Percentiles rank a stretch among this genome's conserved stretches.
Conservation (phyloP, 768 basidiomycete species). For the Dentipellis fragilis region DNA sequence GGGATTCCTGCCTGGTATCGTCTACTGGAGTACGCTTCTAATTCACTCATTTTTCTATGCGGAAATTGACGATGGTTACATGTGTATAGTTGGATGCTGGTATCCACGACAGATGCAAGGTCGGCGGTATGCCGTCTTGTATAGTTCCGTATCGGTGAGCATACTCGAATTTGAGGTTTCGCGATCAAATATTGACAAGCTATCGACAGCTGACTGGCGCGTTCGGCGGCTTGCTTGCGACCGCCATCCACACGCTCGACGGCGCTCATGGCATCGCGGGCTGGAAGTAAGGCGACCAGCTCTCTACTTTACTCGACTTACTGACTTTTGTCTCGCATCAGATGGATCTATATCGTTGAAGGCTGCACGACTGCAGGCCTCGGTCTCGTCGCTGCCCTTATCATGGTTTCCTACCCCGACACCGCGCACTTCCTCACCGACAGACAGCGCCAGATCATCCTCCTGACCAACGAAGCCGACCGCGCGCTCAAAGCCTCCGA, state of each 20-base stretch:
- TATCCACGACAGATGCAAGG: constrained; percentile 4
- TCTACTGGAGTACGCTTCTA: constrained; percentile 19
- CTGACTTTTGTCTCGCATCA: too few species aligned
- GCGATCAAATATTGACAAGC: too few species aligned
- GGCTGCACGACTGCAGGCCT: constrained; percentile 4
- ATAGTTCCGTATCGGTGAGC: constrained; percentile 21
- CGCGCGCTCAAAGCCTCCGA: constrained; percentile 12
- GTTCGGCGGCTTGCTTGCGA: constrained; percentile 27
- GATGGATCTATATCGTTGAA: constrained; percentile 10
- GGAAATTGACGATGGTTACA: neutral
- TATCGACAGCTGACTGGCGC: constrained; percentile 21
- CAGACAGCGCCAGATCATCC: constrained; percentile 14
- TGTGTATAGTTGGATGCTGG: constrained; percentile 6
- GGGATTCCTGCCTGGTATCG: constrained; percentile 29
- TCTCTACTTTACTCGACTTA: too few species aligned
- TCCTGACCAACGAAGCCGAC: constrained; percentile 12
- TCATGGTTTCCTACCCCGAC: constrained; percentile 15
- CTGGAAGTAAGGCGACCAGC: constrained; percentile 17
- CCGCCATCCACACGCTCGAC: constrained; percentile 29
- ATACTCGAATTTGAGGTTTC: too few species aligned
- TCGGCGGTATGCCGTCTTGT: constrained; percentile 23
- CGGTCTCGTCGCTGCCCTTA: neutral
- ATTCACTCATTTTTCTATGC: neutral
- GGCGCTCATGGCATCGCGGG: constrained; percentile 27
- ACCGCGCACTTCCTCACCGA: constrained; percentile 18